These are phyloP conservation scores for Psophocarpus tetragonolobus DNA, from an alignment of 306 rosid genomes.

Conservation along the genomic window DNA sequence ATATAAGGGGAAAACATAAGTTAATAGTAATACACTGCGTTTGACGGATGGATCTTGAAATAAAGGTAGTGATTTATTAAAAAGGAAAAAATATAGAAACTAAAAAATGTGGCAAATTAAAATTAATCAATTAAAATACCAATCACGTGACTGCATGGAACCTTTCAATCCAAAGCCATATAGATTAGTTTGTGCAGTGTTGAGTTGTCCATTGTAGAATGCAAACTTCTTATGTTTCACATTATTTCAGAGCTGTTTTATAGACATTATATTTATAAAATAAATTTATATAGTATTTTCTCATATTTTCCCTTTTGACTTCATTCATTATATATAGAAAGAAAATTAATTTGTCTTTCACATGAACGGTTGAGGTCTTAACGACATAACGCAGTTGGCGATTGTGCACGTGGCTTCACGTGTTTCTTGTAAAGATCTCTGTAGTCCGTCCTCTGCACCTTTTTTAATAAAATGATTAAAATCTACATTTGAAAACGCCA, in stretches of 20 bases:
- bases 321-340: too few relatives aligned
- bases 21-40: too few relatives aligned
- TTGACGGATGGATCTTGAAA: too few relatives aligned
- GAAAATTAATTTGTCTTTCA: not conserved
- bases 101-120: too few relatives aligned
- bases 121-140: not conserved
- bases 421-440: constrained; percentile 39
- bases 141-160: constrained; percentile 50
- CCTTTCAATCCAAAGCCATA: not conserved
- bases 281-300: not conserved
- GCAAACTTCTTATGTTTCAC: constrained; percentile 14
- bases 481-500: constrained; percentile 12
- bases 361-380: not conserved
- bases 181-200: not conserved
- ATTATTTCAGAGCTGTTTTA: not conserved
- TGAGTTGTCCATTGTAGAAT: not conserved
- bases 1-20: too few relatives aligned
- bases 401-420: constrained; percentile 57
- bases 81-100: too few relatives aligned
- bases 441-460: not conserved
- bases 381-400: not conserved
- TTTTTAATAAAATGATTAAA: too few relatives aligned
- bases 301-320: not conserved
- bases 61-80: too few relatives aligned
- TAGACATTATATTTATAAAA: not conserved